Evolutionary conservation across 2,329 filamentous ascomycete genomes (phyloP).

Genomic region (Trichoderma hamatum): DNA sequence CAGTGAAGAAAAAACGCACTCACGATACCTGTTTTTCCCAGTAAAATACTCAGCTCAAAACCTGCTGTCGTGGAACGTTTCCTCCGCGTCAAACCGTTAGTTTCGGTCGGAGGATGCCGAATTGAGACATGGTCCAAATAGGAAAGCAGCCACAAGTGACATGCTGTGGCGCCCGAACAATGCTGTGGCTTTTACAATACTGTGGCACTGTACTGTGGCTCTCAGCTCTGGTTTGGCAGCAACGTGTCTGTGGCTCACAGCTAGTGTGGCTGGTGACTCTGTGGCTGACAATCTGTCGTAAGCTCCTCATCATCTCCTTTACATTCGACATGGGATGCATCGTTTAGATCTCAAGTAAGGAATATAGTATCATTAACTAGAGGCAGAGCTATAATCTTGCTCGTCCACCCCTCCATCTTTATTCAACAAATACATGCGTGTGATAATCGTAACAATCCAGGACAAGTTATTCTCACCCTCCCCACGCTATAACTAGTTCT

Average conservation of each 20-base stretch:
- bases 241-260: not conserved
- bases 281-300: not conserved
- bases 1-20: no score
- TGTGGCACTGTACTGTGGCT: conserved; percentile 1
- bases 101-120: not conserved
- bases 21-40: not conserved
- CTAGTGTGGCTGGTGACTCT: not conserved
- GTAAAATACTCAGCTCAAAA: not conserved
- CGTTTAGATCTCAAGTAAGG: not conserved
- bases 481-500: conserved; percentile 3
- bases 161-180: not conserved
- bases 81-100: not conserved
- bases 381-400: not conserved
- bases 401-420: conserved; percentile 1
- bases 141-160: conserved; percentile 1
- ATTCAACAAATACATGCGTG: conserved; percentile 9
- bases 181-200: not conserved
- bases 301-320: not conserved
- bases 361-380: conserved; percentile 1
- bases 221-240: not conserved
- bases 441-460: not conserved
- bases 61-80: conserved; percentile 1
- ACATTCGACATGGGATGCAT: not conserved
- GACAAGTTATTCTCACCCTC: not conserved
- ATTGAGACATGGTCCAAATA: not conserved